A percentile compares a stretch with the other conserved stretches of the same genome.
These are phyloP conservation scores for Heliocybe sulcata DNA, from an alignment of 1,284 basidiomycete genomes.

Conservation along the genomic window DNA sequence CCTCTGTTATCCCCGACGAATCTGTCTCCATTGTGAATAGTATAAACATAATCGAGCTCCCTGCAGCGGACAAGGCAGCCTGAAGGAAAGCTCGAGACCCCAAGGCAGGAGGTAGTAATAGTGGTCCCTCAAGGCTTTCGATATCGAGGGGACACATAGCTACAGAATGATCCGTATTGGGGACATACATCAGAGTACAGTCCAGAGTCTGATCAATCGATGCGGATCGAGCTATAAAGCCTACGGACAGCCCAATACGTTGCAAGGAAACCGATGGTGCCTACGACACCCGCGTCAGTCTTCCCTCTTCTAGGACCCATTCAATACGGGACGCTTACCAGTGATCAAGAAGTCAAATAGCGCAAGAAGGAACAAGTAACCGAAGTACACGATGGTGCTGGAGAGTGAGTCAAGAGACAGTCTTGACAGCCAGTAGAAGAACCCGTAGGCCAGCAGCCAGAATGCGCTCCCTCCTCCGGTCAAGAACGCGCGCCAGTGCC, in stretches of 20 bases:
- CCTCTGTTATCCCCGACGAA: too few species aligned
- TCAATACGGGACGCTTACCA: conserved; percentile 36
- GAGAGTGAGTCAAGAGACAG: conserved; percentile 81
- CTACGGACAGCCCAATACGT: conserved; percentile 81
- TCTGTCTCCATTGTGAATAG: too few species aligned
- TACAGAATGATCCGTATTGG: neutral
- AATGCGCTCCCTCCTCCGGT: conserved; percentile 92
- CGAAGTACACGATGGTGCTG: conserved; percentile 84
- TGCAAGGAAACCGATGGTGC: conserved; percentile 82
- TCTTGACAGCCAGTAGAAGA: conserved; percentile 87
- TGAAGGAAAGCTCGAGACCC: too few species aligned
- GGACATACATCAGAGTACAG: neutral
- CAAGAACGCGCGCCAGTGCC: conserved; percentile 96
- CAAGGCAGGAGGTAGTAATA: too few species aligned
- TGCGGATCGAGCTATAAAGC: conserved; percentile 75
- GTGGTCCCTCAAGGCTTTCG: too few species aligned
- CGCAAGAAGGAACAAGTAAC: conserved; percentile 83
- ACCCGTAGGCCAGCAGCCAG: conserved; percentile 83
- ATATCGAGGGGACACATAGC: neutral
- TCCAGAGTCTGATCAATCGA: conserved; percentile 42
- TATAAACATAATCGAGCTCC: too few species aligned
- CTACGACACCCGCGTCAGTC: too few species aligned
- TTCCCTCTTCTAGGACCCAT: conserved; percentile 1
- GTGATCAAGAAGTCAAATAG: conserved; percentile 86
- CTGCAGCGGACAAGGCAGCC: too few species aligned